Percentiles rank a stretch among this genome's conserved stretches.
phyloP scores from a whole-genome alignment of 352 stramenopile genomes.

The Phytophthora podocarpi region DNA sequence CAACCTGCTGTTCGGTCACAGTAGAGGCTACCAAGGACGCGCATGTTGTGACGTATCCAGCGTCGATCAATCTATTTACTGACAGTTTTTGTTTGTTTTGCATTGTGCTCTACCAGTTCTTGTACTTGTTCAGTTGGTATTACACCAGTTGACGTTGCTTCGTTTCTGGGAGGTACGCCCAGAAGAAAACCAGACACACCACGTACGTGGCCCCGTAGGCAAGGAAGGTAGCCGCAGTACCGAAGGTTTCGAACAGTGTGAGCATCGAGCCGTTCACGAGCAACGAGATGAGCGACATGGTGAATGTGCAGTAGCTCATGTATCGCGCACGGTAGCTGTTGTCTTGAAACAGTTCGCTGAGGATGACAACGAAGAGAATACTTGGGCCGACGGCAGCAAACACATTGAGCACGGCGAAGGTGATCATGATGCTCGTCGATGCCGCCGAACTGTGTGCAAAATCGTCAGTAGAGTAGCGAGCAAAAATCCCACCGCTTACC shows the following conservation, averaged over 20 bases:
- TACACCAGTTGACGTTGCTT: constrained; percentile 79
- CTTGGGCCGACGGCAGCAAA: constrained; percentile 77
- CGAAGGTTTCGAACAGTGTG: constrained; percentile 71
- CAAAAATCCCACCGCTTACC: constrained; percentile 70
- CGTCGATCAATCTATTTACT: constrained; percentile 40
- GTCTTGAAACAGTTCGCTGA: constrained; percentile 86
- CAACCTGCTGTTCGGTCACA: constrained; percentile 28
- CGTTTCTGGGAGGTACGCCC: constrained; percentile 72
- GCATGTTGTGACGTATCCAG: constrained; percentile 2
- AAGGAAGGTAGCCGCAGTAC: constrained; percentile 69
- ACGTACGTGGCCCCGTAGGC: constrained; percentile 73
- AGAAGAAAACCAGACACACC: constrained; percentile 74
- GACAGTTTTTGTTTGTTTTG: constrained; percentile 17
- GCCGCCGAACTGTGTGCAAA: constrained; percentile 50
- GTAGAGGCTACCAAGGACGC: constrained; percentile 9
- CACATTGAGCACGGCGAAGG: constrained; percentile 76
- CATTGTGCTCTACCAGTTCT: too few species aligned
- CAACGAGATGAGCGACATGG: constrained; percentile 87
- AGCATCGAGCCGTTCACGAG: constrained; percentile 85
- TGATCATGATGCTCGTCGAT: constrained; percentile 62
- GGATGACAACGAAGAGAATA: constrained; percentile 85
- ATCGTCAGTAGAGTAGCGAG: constrained; percentile 66
- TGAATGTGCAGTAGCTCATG: constrained; percentile 91
- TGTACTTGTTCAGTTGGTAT: constrained; percentile 6
- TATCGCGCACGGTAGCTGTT: constrained; percentile 79